Evolutionary conservation across 2,329 filamentous ascomycete species (phyloP), one percentile per base, ranked within the genome.

Genomic region (Clonostachys solani): DNA sequence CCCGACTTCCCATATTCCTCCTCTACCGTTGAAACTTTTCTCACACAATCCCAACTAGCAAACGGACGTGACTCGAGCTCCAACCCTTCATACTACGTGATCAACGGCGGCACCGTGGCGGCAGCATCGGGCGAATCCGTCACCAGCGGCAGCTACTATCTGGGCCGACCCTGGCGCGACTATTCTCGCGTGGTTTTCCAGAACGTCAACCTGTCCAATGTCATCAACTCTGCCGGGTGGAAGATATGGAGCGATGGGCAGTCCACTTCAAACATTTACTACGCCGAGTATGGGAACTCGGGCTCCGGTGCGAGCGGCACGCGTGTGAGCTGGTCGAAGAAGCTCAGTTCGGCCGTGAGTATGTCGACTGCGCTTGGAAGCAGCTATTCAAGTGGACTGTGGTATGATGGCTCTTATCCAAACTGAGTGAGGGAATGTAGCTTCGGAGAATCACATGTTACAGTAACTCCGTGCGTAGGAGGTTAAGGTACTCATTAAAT

Each of bases 211-310:
- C 63, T 86, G 13, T 23, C 17, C 40, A 41, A 33, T 35, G 42
- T 43, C 42, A 41, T 41, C n/a, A 44, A 34, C 18, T 42, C 33
- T 8, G 73, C 74, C 0, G 83, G 83, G 0, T 86, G 83, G 81
- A 59, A 55, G 3, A 57, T 67, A 23, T 86, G 83, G 83, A 72
- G 72, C 49, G 63, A 53, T 2, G 67, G 65, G 3, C 65, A 74
- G 40, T 69, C 72, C 35, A 81, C 77, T 2, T 68, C 66, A 33
- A 63, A 78, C 40, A 75, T 84, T 2, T 61, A 67, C 23, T 85
- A 78, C 51, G 77, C 64, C 10, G 83, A 86, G 67, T 85, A 77
- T 56, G 63, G 54, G 16, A 86, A 86, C 61, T 72, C 71, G 2
- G 83, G 83, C 2, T 58, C 65, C 34, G 83, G 83, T 3, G 68